Conservation (phyloP, 306 rosid species). For the Delonix regia region DNA sequence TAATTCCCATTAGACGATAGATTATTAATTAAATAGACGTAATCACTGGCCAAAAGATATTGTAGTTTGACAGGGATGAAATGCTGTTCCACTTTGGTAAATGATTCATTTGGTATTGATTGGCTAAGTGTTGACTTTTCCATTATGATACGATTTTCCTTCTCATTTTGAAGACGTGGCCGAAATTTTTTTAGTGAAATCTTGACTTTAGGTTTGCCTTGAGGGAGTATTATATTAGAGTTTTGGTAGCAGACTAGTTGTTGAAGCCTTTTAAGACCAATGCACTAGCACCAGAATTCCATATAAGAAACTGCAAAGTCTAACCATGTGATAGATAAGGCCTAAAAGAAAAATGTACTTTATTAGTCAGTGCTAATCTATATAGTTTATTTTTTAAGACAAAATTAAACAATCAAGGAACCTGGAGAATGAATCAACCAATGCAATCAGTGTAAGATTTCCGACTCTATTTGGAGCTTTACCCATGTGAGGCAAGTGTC, state of each 20-base stretch:
- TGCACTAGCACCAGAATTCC: background rate
- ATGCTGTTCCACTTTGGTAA: background rate
- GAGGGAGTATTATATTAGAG: slow-evolving; percentile 23
- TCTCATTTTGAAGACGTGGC: slow-evolving; percentile 2
- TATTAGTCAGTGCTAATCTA: slow-evolving; percentile 17
- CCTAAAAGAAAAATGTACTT: background rate
- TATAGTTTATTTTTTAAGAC: background rate
- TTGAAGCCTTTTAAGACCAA: slow-evolving; percentile 4
- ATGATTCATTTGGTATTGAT: background rate
- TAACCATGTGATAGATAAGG: background rate
- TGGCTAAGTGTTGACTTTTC: slow-evolving; percentile 38
- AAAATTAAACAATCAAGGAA: background rate
- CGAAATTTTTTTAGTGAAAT: background rate
- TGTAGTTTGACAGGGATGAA: background rate
- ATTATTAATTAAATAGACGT: background rate
- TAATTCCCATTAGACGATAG: background rate
- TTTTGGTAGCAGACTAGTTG: slow-evolving; percentile 11
- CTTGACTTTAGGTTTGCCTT: slow-evolving; percentile 41
- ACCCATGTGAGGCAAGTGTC: background rate
- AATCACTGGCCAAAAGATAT: background rate
- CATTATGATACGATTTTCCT: background rate
- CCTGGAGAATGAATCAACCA: background rate
- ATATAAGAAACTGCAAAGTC: background rate
- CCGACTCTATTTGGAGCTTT: background rate
- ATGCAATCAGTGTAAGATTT: background rate